Percentiles rank a stretch among this genome's conserved stretches.
Evolutionary conservation across 306 rosid species (phyloP).

Genomic region (Phaseolus lunatus): DNA sequence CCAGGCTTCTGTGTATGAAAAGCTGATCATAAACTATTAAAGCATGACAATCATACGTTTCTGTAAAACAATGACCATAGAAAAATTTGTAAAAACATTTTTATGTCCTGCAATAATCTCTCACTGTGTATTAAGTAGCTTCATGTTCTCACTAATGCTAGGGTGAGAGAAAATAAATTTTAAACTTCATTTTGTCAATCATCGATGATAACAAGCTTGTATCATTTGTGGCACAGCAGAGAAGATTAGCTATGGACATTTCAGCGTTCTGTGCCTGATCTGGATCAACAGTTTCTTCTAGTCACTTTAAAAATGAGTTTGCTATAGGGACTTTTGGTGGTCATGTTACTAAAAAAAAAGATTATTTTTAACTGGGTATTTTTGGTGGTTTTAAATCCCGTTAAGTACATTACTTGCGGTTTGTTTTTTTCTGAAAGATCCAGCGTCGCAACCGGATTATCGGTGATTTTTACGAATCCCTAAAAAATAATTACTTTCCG

Average conservation of each 20-base stretch:
- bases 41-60: background rate
- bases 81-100: background rate
- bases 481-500: too few relatives aligned
- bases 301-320: constrained; percentile 40
- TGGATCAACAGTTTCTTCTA: constrained; percentile 40
- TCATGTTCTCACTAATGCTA: constrained; percentile 31
- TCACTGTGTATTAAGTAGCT: constrained; percentile 13
- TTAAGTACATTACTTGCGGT: too few relatives aligned
- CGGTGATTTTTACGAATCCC: too few relatives aligned
- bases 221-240: constrained; percentile 47
- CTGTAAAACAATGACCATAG: background rate
- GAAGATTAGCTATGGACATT: constrained; percentile 31
- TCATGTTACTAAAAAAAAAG: too few relatives aligned
- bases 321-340: constrained; percentile 37
- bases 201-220: constrained; percentile 35
- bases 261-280: constrained; percentile 41
- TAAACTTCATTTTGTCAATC: constrained; percentile 27
- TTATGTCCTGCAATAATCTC: background rate
- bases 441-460: too few relatives aligned
- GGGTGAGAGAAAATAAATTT: constrained; percentile 22
- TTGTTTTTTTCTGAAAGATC: too few relatives aligned
- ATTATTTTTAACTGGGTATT: too few relatives aligned
- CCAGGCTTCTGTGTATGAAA: constrained; percentile 16
- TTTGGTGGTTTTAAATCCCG: too few relatives aligned
- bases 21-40: background rate